Conservation (phyloP, 2,329 filamentous ascomycete species). For the Diaporthe velutina region DNA sequence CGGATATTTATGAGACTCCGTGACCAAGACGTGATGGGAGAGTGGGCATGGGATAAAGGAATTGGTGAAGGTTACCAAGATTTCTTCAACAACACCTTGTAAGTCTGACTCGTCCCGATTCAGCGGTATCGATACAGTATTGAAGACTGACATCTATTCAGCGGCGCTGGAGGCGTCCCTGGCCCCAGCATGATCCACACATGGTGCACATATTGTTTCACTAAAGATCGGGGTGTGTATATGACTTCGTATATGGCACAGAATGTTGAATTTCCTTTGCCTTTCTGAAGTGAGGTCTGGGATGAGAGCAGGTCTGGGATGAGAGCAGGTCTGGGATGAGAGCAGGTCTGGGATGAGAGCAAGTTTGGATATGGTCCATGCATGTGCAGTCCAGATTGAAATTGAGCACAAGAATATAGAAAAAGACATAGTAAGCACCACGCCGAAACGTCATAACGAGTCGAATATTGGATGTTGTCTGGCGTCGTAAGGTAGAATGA, state of each 20-base stretch:
- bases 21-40: not conserved
- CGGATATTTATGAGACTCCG: not conserved
- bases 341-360: too few species aligned
- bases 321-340: too few species aligned
- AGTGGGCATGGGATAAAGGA: not conserved
- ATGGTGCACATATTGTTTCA: not conserved
- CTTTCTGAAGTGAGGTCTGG: not conserved
- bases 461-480: not conserved
- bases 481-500: not conserved
- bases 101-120: not conserved
- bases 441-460: too few species aligned
- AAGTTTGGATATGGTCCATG: too few species aligned
- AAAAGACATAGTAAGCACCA: too few species aligned
- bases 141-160: not conserved
- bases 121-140: fast-evolving
- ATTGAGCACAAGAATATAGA: too few species aligned
- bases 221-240: not conserved
- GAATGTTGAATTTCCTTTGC: not conserved
- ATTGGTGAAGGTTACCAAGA: not conserved
- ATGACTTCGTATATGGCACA: not conserved
- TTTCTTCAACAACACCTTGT: not conserved
- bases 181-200: not conserved
- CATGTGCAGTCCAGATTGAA: too few species aligned
- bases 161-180: not conserved
- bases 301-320: not conserved